Evolutionary conservation across 192 early-diverging fungal species (phyloP), one percentile per base, ranked within the genome.

Genomic region (Podila verticillata): DNA sequence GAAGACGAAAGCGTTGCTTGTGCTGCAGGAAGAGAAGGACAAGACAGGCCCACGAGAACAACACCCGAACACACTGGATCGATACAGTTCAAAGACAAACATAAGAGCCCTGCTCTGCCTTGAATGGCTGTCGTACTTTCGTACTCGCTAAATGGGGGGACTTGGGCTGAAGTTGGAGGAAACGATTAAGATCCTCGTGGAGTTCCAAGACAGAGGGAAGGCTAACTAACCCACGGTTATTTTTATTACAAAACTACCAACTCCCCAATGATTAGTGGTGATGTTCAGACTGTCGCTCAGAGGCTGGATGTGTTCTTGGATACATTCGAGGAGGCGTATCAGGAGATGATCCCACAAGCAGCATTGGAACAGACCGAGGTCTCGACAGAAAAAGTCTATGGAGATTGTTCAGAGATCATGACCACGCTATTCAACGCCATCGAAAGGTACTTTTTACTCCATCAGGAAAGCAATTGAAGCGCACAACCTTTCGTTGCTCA

Each of bases 321-420:
- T 30, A 82, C 73, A 7, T 82, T 82, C n/a, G 72, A 82, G 48
- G 80, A 82, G 56, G 72, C 80, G 1, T 82, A 82, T 51, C 57
- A 48, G 20, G 80, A 82, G 58, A 70, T 70, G 68, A 68, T 61
- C 19, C 48, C 67, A 1, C 73, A 73, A 22, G 72, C 68, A 34
- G 73, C 70, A 39, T 26, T 70, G 54, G 73, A 74, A 19, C 72
- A 73, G 49, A 59, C 48, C 0, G 72, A 74, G 28, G 61, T 82
- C 54, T 82, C 80, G 28, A 66, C 74, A 6, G 80, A 82, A 44
- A 60, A 64, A 47, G 30, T 82, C 19, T 82, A 82, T 59, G 72
- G 80, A 36, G 80, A 82, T 32, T 82, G 80, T n/a, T 74, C 80
- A 4, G 80, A 82, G 34, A 59, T 82, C 31, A 58, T 82, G 65